These are phyloP conservation scores for Aureobasidium sp. DNA, from an alignment of 2,329 filamentous ascomycete genomes.

Conservation along the genomic window DNA sequence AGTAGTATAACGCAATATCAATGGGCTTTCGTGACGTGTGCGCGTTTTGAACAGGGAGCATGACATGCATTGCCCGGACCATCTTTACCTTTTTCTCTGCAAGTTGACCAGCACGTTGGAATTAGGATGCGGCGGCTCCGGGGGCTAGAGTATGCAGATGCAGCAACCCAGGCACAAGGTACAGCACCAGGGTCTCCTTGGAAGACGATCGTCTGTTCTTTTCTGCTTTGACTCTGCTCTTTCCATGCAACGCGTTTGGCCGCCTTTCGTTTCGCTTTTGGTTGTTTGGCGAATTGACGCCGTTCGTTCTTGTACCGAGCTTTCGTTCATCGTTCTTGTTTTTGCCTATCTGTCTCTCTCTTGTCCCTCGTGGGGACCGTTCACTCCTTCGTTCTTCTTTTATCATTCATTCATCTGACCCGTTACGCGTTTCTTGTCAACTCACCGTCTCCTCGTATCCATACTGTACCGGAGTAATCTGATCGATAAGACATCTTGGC, in stretches of 20 bases:
- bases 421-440: constrained; percentile 10
- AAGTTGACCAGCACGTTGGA: constrained; percentile 6
- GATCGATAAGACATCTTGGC: constrained; percentile 5
- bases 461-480: background rate
- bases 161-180: constrained; percentile 12
- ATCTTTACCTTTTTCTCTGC: constrained; percentile 1
- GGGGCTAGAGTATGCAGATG: constrained; percentile 8
- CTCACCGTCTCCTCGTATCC: constrained; percentile 1
- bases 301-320: background rate
- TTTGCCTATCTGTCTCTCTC: background rate
- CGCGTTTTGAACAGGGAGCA: background rate
- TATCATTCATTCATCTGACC: background rate
- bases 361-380: background rate
- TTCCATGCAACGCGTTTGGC: background rate
- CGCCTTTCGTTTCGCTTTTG: background rate
- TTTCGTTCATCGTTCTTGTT: background rate
- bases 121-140: constrained; percentile 4
- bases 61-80: constrained; percentile 8
- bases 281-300: background rate
- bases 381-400: background rate
- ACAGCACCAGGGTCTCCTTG: background rate
- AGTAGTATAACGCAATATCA: constrained; percentile 2
- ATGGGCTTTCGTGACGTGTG: background rate
- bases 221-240: background rate
- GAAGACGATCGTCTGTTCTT: constrained; percentile 1